Conservation (phyloP, 805 yeast species). For the Metschnikowia picachoensis region DNA sequence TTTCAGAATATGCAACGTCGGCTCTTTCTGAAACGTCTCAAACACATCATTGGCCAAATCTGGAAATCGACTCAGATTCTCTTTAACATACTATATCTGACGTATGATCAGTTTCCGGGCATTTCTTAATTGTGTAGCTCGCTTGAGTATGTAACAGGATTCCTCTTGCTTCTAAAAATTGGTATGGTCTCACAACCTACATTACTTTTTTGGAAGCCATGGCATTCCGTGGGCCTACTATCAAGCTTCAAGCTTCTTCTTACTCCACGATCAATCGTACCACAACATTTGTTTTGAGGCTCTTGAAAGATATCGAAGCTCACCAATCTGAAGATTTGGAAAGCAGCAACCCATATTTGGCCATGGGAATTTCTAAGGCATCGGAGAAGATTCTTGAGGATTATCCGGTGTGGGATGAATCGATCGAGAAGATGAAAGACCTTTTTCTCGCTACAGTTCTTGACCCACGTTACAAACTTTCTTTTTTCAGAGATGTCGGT, state of each 20-base stretch:
- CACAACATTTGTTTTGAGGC: not conserved
- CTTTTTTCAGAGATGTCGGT: not conserved
- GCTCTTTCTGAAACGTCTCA: not conserved
- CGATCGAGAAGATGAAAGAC: slow-evolving; percentile 1
- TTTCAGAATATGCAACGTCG: not conserved
- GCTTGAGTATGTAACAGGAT: no score
- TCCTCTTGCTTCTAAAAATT: no score
- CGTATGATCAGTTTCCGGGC: not conserved
- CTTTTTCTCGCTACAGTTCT: slow-evolving; percentile 5
- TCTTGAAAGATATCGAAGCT: not conserved
- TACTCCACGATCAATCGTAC: slow-evolving; percentile 2
- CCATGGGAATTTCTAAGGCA: slow-evolving; percentile 3
- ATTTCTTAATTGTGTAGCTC: not conserved
- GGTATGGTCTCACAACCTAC: no score
- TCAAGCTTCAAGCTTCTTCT: slow-evolving; percentile 4
- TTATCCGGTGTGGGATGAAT: slow-evolving; percentile 1
- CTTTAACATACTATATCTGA: not conserved
- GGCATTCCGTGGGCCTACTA: slow-evolving; percentile 1
- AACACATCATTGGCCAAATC: not conserved
- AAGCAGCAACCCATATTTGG: slow-evolving; percentile 1
- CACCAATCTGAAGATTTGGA: not conserved
- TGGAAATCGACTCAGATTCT: not conserved
- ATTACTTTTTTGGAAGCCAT: no score
- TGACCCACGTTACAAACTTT: slow-evolving; percentile 2
- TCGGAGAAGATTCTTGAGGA: slow-evolving; percentile 1